These are phyloP conservation scores for Isoetes taiwanensis DNA, from an alignment of 75 land plant species.

Conservation along the genomic window DNA sequence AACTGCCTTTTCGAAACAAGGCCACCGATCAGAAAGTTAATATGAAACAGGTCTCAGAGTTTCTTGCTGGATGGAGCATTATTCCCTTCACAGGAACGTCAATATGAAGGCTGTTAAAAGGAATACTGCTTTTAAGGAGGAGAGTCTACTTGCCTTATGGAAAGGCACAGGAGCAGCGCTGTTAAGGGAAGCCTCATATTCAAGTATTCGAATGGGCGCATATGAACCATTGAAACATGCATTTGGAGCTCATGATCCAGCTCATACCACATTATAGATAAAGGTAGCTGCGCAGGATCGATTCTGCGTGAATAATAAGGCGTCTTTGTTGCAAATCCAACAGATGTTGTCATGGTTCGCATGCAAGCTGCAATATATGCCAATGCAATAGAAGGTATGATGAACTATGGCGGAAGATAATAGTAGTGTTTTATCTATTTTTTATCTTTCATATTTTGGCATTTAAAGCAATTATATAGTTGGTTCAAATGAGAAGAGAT, in stretches of 20 bases:
- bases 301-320: slow-evolving; percentile 31
- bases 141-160: slow-evolving; percentile 29
- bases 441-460: too few species aligned
- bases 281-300: slow-evolving; percentile 25
- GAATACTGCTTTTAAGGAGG: slow-evolving; percentile 23
- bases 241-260: slow-evolving; percentile 27
- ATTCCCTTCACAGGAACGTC: slow-evolving; percentile 26
- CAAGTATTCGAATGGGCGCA: slow-evolving; percentile 36
- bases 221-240: slow-evolving; percentile 40
- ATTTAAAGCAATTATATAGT: too few species aligned
- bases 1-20: too few species aligned
- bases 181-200: slow-evolving; percentile 35
- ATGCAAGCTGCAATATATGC: slow-evolving; percentile 27
- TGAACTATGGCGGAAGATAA: too few species aligned
- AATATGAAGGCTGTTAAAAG: slow-evolving; percentile 23
- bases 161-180: slow-evolving; percentile 40
- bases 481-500: too few species aligned
- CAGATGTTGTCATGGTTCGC: slow-evolving; percentile 39
- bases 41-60: too few species aligned
- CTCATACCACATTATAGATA: slow-evolving; percentile 33
- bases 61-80: slow-evolving; percentile 37
- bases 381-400: slow-evolving; percentile 16
- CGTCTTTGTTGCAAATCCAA: slow-evolving; percentile 38
- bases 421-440: too few species aligned
- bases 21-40: too few species aligned